Percentiles rank a stretch among this genome's conserved stretches.
Conservation (phyloP, 2,329 filamentous ascomycete genomes). For the Pyricularia sp. region DNA sequence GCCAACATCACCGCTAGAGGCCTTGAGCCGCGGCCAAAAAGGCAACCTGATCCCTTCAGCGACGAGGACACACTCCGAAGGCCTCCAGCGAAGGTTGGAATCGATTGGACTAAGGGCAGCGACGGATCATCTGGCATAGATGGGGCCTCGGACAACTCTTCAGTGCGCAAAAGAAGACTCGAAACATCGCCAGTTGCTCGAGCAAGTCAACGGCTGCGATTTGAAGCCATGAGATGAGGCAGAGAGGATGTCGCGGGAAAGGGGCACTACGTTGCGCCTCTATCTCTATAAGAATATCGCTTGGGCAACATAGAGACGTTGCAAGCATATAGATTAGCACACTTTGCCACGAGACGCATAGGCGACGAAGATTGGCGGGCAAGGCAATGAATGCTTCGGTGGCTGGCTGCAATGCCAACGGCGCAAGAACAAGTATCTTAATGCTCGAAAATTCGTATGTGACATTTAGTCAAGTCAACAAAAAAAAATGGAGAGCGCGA, state of each 20-base stretch:
- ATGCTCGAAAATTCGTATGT: not conserved
- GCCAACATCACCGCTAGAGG: too few relatives aligned
- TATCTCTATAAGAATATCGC: too few relatives aligned
- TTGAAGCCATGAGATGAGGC: too few relatives aligned
- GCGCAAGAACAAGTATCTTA: not conserved
- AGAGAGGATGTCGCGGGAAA: too few relatives aligned
- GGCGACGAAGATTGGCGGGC: too few relatives aligned
- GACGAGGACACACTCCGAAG: not conserved
- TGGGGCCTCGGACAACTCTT: not conserved
- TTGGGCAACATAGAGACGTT: too few relatives aligned
- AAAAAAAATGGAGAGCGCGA: not conserved
- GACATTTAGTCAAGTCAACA: not conserved
- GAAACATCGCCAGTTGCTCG: not conserved
- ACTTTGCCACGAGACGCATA: too few relatives aligned
- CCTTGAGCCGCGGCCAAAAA: not conserved
- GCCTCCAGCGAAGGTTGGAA: not conserved
- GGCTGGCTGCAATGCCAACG: not conserved
- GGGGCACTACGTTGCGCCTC: too few relatives aligned
- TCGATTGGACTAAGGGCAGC: not conserved
- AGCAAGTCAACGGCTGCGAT: too few relatives aligned
- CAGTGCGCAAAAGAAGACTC: not conserved
- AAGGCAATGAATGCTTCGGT: not conserved
- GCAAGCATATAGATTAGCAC: too few relatives aligned
- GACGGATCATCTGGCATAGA: not conserved
- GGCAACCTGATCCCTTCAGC: not conserved